Evolutionary conservation across 768 basidiomycete genomes (phyloP).

Genomic region (Trametes cinnabarina): DNA sequence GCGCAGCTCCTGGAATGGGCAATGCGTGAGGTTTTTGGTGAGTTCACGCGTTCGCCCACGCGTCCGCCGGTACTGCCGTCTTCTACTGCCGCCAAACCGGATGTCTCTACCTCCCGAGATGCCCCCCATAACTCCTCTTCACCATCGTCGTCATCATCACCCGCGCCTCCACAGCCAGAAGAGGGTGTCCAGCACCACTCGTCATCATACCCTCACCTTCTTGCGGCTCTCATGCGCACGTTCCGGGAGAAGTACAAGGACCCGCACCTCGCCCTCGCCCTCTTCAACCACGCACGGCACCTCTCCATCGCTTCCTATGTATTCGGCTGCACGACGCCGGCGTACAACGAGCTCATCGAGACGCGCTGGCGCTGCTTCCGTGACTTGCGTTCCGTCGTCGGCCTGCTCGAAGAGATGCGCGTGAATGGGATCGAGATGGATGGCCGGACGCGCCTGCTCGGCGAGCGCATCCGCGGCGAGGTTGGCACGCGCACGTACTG

Average conservation of each 20-base stretch:
- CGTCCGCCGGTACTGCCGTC: too few species aligned
- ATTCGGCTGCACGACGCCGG: constrained; percentile 82
- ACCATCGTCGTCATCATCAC: background rate
- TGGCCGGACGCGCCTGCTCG: constrained; percentile 53
- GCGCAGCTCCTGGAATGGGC: constrained; percentile 75
- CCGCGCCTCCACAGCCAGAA: background rate
- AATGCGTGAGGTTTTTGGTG: constrained; percentile 62
- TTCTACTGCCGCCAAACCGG: constrained; percentile 32
- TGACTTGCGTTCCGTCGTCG: constrained; percentile 74
- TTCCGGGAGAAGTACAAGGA: constrained; percentile 78
- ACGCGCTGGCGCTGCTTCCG: constrained; percentile 84
- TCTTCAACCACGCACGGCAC: constrained; percentile 78
- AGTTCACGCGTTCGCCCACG: constrained; percentile 48
- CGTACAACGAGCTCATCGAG: constrained; percentile 84
- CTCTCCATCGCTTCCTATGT: constrained; percentile 81
- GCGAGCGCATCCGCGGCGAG: constrained; percentile 63
- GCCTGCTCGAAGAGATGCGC: constrained; percentile 77
- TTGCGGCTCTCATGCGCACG: constrained; percentile 73
- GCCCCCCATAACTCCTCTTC: constrained; percentile 16
- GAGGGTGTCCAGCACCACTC: constrained; percentile 45
- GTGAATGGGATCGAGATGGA: constrained; percentile 74
- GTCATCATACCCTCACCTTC: constrained; percentile 67
- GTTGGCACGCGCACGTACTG: constrained; percentile 54
- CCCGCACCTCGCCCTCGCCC: constrained; percentile 78
- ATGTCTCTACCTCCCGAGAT: constrained; percentile 16